phyloP scores from a whole-genome alignment of 1,139 yeast species.

The Sugiyamaella castrensis region DNA sequence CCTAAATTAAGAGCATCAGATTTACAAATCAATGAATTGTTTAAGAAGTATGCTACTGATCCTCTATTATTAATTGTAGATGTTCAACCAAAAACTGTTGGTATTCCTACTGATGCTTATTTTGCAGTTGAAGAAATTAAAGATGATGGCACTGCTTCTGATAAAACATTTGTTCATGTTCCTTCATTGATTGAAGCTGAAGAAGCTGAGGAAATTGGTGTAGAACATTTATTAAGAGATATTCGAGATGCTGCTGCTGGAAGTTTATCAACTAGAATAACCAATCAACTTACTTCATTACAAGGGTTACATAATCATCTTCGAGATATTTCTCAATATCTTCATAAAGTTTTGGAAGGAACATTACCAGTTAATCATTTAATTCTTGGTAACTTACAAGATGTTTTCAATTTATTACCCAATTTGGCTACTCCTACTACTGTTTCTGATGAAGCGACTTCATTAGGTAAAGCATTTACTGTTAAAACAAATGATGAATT shows the following conservation, averaged over 20 bases:
- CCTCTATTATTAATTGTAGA: constrained; percentile 90
- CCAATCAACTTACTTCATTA: constrained; percentile 84
- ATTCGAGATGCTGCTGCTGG: constrained; percentile 98
- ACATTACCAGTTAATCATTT: constrained; percentile 85
- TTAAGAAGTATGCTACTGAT: constrained; percentile 76
- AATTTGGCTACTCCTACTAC: constrained; percentile 51
- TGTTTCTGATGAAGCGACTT: constrained; percentile 21
- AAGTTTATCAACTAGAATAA: constrained; percentile 76
- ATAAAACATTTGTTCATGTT: constrained; percentile 87
- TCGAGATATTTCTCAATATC: constrained; percentile 72
- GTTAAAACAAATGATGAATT: constrained; percentile 92
- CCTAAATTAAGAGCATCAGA: constrained; percentile 89
- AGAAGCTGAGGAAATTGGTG: constrained; percentile 99
- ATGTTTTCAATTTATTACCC: constrained; percentile 89
- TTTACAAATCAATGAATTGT: constrained; percentile 82
- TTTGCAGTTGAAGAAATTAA: constrained; percentile 92
- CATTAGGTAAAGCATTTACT: constrained; percentile 74
- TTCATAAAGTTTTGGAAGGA: constrained; percentile 68
- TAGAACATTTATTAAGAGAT: constrained; percentile 91
- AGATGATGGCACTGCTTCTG: constrained; percentile 94
- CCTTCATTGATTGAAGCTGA: constrained; percentile 95
- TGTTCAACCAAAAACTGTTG: constrained; percentile 75
- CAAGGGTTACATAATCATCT: constrained; percentile 82
- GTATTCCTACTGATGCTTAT: constrained; percentile 95
- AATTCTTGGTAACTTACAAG: constrained; percentile 89